Base-by-base conservation (phyloP, 805 yeast species). In the Pichia paraexigua region DNA sequence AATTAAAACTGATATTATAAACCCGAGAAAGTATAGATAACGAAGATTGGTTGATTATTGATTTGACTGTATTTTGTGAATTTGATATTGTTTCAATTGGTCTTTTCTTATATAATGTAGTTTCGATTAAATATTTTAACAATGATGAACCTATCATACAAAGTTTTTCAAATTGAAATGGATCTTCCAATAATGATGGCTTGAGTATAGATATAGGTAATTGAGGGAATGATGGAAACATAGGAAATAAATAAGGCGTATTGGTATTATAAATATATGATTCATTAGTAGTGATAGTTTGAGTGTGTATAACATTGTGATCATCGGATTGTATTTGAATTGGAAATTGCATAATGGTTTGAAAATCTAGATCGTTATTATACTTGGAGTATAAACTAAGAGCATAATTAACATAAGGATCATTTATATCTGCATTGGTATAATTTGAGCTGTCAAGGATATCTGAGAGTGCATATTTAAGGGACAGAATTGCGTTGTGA, bases 351-450 rank as follows among this genome's bases (percentile, higher is more conserved):
- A 49, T 45, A 9, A 32, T 35, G 9, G 24, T 43, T 5, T 43
- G 41, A 27, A 51, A 51, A 30, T 51, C 47, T 4, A 39, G 15
- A 41, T 51, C 53, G 21, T 47, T 51, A n/a, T 39, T 47, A 18
- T 47, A 51, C 12, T 43, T 51, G n/a, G 53, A 37, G 28, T 24
- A 51, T 21, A 47, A 27, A 8, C 32, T 28, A 15, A 51, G 35
- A 2, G 53, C 53, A 41, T 37, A 47, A 24, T 17, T 28, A 5
- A 51, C 48, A 8, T 43, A 51, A 0, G 53, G 48, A 24, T 51
- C 53, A 17, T 47, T 51, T 2, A 44, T n/a, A 27, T 51, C 45
- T 5, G 45, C 41, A 21, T 43, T 47, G 0, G 21, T 30, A n/a
- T 51, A 51, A n/a, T 47, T 43, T 7, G 27, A 17, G 8, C 21